Conservation (phyloP, 2,329 filamentous ascomycete species). For the Ramularia endophylla region DNA sequence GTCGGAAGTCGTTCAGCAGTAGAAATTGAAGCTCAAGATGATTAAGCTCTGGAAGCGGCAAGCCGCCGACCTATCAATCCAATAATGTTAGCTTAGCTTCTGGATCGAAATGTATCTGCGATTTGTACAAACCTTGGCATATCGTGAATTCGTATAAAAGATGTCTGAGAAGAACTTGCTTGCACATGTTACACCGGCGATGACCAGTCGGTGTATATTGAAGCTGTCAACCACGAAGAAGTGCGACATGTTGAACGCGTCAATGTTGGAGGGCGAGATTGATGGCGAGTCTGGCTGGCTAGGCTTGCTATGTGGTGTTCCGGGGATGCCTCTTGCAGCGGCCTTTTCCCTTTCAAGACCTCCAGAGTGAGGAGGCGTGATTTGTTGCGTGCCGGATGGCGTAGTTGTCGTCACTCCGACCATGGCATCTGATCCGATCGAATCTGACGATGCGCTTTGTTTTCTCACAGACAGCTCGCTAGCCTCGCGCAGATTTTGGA, state of each 20-base stretch:
- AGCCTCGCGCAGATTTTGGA: conserved; percentile 54
- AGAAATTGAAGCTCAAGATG: conserved; percentile 95
- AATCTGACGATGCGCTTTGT: conserved; percentile 21
- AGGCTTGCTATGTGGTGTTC: conserved; percentile 33
- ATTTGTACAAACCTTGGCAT: conserved; percentile 77
- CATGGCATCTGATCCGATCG: conserved; percentile 24
- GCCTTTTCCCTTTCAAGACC: conserved; percentile 36
- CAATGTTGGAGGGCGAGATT: conserved; percentile 32
- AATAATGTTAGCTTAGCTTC: background rate
- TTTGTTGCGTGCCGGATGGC: conserved; percentile 35
- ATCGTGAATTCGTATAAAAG: conserved; percentile 98
- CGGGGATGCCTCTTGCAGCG: conserved; percentile 26
- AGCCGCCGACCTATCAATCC: conserved; percentile 88
- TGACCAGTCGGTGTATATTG: conserved; percentile 95
- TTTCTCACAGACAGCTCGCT: conserved; percentile 44
- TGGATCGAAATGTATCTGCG: background rate
- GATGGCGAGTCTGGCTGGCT: conserved; percentile 27
- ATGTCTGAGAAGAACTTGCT: conserved; percentile 99
- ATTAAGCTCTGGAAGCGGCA: conserved; percentile 88
- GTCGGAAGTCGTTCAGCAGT: conserved; percentile 88
- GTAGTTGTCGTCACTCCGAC: conserved; percentile 23
- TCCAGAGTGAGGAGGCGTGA: conserved; percentile 46
- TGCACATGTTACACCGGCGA: conserved; percentile 93
- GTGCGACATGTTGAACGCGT: conserved; percentile 53
- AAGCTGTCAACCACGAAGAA: conserved; percentile 98